Conservation (phyloP, 2,329 filamentous ascomycete genomes). For the Leptographium galeiforme region DNA sequence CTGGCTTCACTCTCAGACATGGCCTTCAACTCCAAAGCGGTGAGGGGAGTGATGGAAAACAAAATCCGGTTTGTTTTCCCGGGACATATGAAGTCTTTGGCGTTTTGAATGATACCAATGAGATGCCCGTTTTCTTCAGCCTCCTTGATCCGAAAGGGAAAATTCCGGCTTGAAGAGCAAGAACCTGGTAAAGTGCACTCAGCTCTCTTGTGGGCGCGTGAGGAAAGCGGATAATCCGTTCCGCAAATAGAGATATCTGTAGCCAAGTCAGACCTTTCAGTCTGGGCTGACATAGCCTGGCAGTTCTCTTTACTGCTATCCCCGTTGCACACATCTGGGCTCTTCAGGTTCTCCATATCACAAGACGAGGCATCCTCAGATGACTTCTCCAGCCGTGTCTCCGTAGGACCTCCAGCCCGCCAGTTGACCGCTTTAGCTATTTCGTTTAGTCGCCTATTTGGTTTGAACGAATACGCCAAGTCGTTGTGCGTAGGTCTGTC, state of each 20-base stretch:
- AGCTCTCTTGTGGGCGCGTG: background rate
- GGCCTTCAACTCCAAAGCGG: background rate
- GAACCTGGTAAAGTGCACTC: background rate
- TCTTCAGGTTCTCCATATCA: background rate
- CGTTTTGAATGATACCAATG: background rate
- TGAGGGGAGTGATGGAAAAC: slow-evolving; percentile 7
- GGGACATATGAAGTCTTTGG: slow-evolving; percentile 1
- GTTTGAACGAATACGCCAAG: no score
- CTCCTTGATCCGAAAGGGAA: background rate
- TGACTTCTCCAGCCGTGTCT: background rate
- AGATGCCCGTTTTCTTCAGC: background rate
- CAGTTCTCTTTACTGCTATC: background rate
- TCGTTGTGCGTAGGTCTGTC: background rate
- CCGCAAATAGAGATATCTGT: background rate
- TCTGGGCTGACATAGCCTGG: background rate
- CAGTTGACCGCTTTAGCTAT: slow-evolving; percentile 1
- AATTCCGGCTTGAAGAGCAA: background rate
- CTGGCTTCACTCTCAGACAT: background rate
- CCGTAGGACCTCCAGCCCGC: background rate
- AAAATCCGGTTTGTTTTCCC: slow-evolving; percentile 1
- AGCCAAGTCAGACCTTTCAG: background rate
- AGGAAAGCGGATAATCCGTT: background rate
- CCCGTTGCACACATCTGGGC: background rate
- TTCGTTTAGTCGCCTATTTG: background rate
- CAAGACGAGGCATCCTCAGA: background rate